Base-by-base conservation (phyloP, 352 stramenopile genomes). In the Pythium sukuiense region DNA sequence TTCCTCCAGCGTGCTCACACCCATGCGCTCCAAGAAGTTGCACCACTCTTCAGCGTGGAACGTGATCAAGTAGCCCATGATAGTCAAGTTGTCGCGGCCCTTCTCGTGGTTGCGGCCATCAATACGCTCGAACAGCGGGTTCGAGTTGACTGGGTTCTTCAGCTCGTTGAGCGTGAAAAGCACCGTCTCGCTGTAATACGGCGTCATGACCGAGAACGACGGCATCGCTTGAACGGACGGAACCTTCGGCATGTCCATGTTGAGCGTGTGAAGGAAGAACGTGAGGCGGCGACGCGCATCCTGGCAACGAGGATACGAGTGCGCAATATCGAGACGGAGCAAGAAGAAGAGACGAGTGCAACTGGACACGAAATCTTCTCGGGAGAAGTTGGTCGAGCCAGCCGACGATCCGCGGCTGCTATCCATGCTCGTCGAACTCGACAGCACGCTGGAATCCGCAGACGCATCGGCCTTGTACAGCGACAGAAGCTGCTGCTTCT, bases 31-130 rank as follows among this genome's bases (percentile, higher is more conserved):
- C 59, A 96, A 46, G 52, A 95, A 96, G 59, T 96, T 96, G 52
- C 83, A 85, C 88, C 88, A 96, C 48, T 96, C 88, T 67, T 96
- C 88, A 2, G 85, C 84, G 63, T 96, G 87, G 33, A 95, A 87
- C 26, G 87, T 94, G 68, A 93, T 93, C 43, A 96, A 57, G 55
- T 96, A 96, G 46, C 90, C 90, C 76, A 96, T 87, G 53, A 96
- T 95, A 8, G 80, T 93, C 57, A 96, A 66, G 59, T 96, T 81
- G 12, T 77, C 79, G 46, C 83, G 83, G 1, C 83, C 86, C 59
- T 92, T 93, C 9, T 73, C 76, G 29, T 90, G 93, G 33, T 84
- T 72, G 50, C 87, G 84, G 64, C 86, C 82, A 58, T 96, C 85
- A 14, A 93, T 71, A 43, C 80, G 76, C 37, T 83, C 72, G 61